Percentiles rank a stretch among this genome's conserved stretches.
Conservation (phyloP, 768 basidiomycete species). For the Roridomyces roridus region DNA sequence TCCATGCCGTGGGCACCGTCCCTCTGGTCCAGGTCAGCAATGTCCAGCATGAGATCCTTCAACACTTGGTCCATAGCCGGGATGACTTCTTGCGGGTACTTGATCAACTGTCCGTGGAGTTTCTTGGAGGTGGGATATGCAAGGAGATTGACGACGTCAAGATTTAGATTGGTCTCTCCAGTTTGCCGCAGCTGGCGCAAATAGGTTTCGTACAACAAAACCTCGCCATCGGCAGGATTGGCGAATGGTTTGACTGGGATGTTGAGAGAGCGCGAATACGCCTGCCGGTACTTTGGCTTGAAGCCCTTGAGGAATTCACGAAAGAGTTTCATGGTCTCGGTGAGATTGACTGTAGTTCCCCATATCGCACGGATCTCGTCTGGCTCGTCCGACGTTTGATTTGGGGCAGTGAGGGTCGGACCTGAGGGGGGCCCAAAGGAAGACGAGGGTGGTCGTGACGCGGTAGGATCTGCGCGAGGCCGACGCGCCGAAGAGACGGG, state of each 20-base stretch:
- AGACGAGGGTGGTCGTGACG: constrained; percentile 21
- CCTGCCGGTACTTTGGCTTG: constrained; percentile 87
- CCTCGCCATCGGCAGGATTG: constrained; percentile 71
- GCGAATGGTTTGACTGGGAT: constrained; percentile 54
- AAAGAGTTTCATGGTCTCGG: constrained; percentile 91
- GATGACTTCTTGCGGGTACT: constrained; percentile 97
- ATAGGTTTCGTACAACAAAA: constrained; percentile 78
- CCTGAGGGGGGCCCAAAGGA: constrained; percentile 20
- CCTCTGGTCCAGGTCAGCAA: constrained; percentile 82
- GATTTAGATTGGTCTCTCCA: constrained; percentile 91
- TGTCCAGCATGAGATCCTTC: constrained; percentile 90
- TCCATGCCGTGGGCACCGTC: constrained; percentile 77
- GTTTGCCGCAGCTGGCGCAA: constrained; percentile 88
- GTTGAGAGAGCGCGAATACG: constrained; percentile 71
- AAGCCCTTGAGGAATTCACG: constrained; percentile 89
- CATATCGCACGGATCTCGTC: constrained; percentile 93
- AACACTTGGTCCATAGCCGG: constrained; percentile 97
- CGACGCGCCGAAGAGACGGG: constrained; percentile 51
- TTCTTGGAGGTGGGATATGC: constrained; percentile 88
- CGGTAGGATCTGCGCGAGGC: constrained; percentile 29
- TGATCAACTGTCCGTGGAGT: constrained; percentile 81
- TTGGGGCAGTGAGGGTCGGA: constrained; percentile 64
- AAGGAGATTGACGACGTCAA: constrained; percentile 85
- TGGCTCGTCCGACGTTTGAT: constrained; percentile 69
- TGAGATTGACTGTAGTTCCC: constrained; percentile 95